Percentiles rank a stretch among this genome's conserved stretches.
These are phyloP conservation scores for Plasmopara muralis DNA, from an alignment of 352 stramenopile genomes.

Conservation along the genomic window DNA sequence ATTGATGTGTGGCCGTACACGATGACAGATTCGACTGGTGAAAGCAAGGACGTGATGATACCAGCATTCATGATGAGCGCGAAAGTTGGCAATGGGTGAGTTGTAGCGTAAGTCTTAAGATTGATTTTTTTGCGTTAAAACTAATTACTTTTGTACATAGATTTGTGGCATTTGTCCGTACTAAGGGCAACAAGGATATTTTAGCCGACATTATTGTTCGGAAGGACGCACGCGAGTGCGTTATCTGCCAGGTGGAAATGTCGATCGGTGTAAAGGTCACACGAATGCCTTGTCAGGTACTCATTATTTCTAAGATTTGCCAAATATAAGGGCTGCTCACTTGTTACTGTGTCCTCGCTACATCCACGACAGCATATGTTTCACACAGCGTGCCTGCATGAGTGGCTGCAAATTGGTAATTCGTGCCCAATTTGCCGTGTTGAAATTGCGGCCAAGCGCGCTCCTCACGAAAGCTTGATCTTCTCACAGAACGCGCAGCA, in stretches of 20 bases:
- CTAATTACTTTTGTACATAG: constrained; percentile 15
- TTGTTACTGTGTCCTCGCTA: constrained; percentile 3
- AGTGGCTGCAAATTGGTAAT: constrained; percentile 81
- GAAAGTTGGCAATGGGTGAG: constrained; percentile 58
- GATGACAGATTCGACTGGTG: constrained; percentile 73
- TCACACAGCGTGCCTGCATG: constrained; percentile 64
- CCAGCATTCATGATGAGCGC: constrained; percentile 75
- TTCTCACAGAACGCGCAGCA: constrained; percentile 37
- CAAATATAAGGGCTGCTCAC: background rate
- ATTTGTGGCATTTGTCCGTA: constrained; percentile 52
- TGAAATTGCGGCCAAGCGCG: constrained; percentile 55
- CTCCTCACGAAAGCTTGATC: constrained; percentile 13
- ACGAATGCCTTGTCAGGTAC: constrained; percentile 64
- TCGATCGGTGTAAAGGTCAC: constrained; percentile 61
- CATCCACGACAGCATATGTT: constrained; percentile 56
- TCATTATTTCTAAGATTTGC: background rate
- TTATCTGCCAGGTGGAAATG: constrained; percentile 79
- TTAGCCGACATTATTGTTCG: constrained; percentile 49
- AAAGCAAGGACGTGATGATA: constrained; percentile 51
- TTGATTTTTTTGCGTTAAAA: background rate
- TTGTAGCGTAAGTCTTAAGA: background rate
- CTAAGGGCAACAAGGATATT: constrained; percentile 16
- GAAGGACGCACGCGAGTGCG: constrained; percentile 67
- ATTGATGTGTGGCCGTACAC: constrained; percentile 76
- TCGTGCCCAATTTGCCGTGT: constrained; percentile 79